Percentiles rank a stretch among this genome's conserved stretches.
phyloP scores from a whole-genome alignment of 2,329 filamentous ascomycete species.

The Tolypocladium nubicola region DNA sequence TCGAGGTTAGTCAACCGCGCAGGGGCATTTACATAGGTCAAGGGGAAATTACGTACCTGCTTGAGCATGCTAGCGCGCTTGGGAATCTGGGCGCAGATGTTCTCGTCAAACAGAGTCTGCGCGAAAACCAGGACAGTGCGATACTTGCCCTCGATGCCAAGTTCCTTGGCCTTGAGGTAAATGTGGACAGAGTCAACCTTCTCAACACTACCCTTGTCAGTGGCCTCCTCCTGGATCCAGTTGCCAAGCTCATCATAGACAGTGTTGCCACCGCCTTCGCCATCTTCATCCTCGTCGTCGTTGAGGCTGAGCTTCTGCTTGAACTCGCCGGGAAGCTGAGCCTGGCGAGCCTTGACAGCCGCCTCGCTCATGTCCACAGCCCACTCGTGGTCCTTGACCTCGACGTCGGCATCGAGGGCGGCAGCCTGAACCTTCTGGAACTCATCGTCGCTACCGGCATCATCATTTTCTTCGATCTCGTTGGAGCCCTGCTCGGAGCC shows the following conservation, averaged over 20 bases:
- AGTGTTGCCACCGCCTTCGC: slow-evolving; percentile 62
- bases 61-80: slow-evolving; percentile 79
- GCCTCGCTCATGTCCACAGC: slow-evolving; percentile 93
- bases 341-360: slow-evolving; percentile 87
- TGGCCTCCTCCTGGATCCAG: slow-evolving; percentile 73
- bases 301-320: slow-evolving; percentile 83
- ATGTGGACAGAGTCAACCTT: slow-evolving; percentile 83
- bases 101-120: slow-evolving; percentile 87
- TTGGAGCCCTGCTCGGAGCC: slow-evolving; percentile 39
- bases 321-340: slow-evolving; percentile 86
- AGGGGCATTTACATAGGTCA: not conserved
- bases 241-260: slow-evolving; percentile 84
- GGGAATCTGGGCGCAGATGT: slow-evolving; percentile 78
- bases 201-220: slow-evolving; percentile 61
- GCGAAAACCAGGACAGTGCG: slow-evolving; percentile 85
- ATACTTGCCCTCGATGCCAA: slow-evolving; percentile 91
- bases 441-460: slow-evolving; percentile 82
- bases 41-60: slow-evolving; percentile 45
- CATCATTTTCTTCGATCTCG: slow-evolving; percentile 42
- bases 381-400: slow-evolving; percentile 83
- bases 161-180: slow-evolving; percentile 92
- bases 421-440: slow-evolving; percentile 69
- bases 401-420: slow-evolving; percentile 38
- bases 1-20: not conserved
- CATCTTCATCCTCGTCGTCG: slow-evolving; percentile 72